Conservation (phyloP, 345 rosid species). For the Salix purpurea region DNA sequence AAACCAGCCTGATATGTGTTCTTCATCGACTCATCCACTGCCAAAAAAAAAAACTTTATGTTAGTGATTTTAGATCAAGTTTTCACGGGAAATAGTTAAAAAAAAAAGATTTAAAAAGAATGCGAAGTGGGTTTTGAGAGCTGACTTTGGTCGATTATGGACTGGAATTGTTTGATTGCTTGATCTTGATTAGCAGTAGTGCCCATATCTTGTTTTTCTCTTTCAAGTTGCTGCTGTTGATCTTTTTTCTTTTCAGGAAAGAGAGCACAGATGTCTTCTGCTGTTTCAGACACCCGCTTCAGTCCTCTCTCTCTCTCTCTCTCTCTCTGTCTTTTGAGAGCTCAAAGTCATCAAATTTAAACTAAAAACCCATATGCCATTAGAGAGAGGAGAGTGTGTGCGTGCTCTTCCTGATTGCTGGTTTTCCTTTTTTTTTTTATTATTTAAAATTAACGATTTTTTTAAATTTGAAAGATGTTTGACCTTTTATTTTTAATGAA, state of each 20-base stretch:
- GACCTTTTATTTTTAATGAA: no score
- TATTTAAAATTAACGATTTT: no score
- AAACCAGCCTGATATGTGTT: constrained; percentile 63
- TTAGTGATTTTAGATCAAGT: constrained; percentile 18
- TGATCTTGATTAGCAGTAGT: constrained; percentile 45
- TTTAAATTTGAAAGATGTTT: neutral
- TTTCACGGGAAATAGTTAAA: neutral
- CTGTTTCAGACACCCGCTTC: neutral
- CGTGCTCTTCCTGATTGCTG: neutral
- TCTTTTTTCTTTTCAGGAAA: no score
- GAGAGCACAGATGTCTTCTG: neutral
- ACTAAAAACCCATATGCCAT: neutral
- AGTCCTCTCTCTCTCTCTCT: neutral
- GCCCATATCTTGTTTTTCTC: constrained; percentile 36
- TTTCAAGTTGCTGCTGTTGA: neutral
- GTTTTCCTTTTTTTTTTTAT: neutral
- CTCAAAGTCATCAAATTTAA: neutral
- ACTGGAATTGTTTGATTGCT: constrained; percentile 61
- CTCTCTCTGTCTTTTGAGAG: neutral
- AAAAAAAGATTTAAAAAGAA: neutral
- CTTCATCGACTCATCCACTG: constrained; percentile 72
- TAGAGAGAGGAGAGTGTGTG: neutral
- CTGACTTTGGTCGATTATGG: constrained; percentile 72
- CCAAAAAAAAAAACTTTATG: constrained; percentile 10
- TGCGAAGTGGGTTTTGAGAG: constrained; percentile 9